These are phyloP conservation scores for Pouteria campechiana DNA, from an alignment of 179 eudicot genomes.

Conservation along the genomic window DNA sequence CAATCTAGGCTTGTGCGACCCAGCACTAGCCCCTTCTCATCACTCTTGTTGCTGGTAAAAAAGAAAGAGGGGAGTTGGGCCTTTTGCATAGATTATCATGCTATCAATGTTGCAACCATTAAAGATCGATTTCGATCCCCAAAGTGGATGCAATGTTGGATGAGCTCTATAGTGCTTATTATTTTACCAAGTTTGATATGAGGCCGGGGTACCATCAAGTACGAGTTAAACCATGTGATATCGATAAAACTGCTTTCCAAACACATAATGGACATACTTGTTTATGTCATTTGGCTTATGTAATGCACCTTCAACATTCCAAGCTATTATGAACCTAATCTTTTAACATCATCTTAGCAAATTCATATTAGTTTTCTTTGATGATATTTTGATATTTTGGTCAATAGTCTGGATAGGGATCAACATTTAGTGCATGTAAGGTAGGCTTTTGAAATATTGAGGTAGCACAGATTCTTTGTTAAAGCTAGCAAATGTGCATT, in stretches of 20 bases:
- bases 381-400: too few relatives aligned
- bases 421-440: too few relatives aligned
- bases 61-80: background rate
- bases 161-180: background rate
- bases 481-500: conserved; percentile 1
- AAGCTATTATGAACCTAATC: too few relatives aligned
- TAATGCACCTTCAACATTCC: background rate
- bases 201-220: background rate
- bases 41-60: background rate
- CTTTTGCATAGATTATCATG: background rate
- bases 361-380: too few relatives aligned
- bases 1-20: background rate
- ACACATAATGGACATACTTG: background rate
- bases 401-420: too few relatives aligned
- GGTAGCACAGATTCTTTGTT: background rate
- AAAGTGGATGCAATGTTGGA: conserved; percentile 2
- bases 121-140: background rate
- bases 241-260: background rate
- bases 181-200: background rate
- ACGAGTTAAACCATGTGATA: background rate
- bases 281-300: background rate
- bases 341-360: too few relatives aligned
- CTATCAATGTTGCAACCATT: background rate
- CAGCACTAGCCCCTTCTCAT: background rate
- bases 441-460: background rate